These are phyloP conservation scores for Monosiga brevicollis DNA, from an alignment of 78 protist species.

Conservation along the genomic window DNA sequence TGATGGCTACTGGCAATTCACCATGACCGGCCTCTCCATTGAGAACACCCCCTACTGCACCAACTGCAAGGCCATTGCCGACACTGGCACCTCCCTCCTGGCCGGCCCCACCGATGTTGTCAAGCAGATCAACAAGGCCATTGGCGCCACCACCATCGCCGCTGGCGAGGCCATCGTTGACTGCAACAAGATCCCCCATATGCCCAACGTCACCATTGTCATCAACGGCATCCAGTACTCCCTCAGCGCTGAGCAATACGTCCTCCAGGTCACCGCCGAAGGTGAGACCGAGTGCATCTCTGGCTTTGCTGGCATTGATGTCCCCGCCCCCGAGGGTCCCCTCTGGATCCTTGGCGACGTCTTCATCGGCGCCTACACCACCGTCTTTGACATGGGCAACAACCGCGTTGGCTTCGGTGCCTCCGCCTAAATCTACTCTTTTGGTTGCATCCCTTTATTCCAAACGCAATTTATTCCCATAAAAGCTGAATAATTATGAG, in stretches of 20 bases:
- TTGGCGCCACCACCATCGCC: slow-evolving; percentile 30
- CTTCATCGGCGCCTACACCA: slow-evolving; percentile 79
- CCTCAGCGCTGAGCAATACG: slow-evolving; percentile 72
- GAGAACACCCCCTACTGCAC: slow-evolving; percentile 24
- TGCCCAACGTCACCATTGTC: slow-evolving; percentile 62
- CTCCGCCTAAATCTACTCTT: slow-evolving; percentile 1
- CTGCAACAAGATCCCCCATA: slow-evolving; percentile 45
- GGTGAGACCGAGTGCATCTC: slow-evolving; percentile 68
- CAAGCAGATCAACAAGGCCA: slow-evolving; percentile 11
- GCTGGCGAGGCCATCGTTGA: slow-evolving; percentile 16
- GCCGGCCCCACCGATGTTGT: slow-evolving; percentile 74
- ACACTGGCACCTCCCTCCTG: slow-evolving; percentile 90
- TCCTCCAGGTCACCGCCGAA: slow-evolving; percentile 53
- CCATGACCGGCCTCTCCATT: background rate
- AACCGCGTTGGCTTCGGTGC: slow-evolving; percentile 51
- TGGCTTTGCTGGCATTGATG: slow-evolving; percentile 81
- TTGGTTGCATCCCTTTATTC: background rate
- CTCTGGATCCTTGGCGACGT: slow-evolving; percentile 94
- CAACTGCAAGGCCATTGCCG: slow-evolving; percentile 76
- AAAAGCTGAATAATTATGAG: background rate
- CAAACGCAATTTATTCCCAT: background rate
- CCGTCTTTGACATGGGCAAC: slow-evolving; percentile 76
- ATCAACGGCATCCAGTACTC: slow-evolving; percentile 56
- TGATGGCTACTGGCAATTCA: slow-evolving; percentile 58
- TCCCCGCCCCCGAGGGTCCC: slow-evolving; percentile 50